These are phyloP conservation scores for Hydnum rufescens DNA, from an alignment of 768 basidiomycete genomes.

Conservation along the genomic window DNA sequence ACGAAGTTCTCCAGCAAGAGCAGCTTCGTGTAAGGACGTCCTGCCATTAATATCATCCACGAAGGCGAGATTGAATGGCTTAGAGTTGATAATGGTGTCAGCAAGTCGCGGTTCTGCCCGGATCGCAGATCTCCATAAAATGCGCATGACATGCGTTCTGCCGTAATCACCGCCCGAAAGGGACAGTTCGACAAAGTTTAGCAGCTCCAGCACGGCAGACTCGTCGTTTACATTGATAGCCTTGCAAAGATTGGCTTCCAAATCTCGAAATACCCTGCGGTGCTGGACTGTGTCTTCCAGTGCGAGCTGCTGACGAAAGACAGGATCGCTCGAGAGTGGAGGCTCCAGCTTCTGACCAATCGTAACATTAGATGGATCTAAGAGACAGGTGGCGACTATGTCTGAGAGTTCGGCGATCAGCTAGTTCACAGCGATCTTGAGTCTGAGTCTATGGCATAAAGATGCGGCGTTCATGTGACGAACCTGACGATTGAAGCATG, in stretches of 20 bases:
- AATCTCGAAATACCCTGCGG: conserved; percentile 46
- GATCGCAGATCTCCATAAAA: conserved; percentile 82
- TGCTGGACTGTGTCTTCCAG: conserved; percentile 22
- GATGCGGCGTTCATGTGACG: conserved; percentile 9
- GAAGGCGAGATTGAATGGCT: conserved; percentile 73
- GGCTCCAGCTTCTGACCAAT: conserved; percentile 58
- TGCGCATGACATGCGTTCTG: conserved; percentile 60
- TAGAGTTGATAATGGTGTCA: conserved; percentile 51
- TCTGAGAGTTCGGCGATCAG: conserved; percentile 92
- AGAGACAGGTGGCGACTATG: conserved; percentile 64
- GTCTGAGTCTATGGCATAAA: not conserved
- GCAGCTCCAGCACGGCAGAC: conserved; percentile 44
- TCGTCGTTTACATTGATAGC: conserved; percentile 46
- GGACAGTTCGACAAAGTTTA: conserved; percentile 44
- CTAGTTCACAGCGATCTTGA: conserved; percentile 21
- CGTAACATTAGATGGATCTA: conserved; percentile 59
- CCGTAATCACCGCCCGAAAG: conserved; percentile 35
- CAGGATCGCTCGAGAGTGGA: conserved; percentile 22
- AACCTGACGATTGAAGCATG: conserved; percentile 89
- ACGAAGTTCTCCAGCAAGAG: conserved; percentile 59
- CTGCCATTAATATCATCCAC: conserved; percentile 95
- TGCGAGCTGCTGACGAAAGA: conserved; percentile 51
- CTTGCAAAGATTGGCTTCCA: conserved; percentile 71
- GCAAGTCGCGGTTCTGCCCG: conserved; percentile 56
- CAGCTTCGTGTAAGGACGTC: conserved; percentile 83